Evolutionary conservation across 208 protist genomes (phyloP).

Genomic region (Crithidia mellificae): DNA sequence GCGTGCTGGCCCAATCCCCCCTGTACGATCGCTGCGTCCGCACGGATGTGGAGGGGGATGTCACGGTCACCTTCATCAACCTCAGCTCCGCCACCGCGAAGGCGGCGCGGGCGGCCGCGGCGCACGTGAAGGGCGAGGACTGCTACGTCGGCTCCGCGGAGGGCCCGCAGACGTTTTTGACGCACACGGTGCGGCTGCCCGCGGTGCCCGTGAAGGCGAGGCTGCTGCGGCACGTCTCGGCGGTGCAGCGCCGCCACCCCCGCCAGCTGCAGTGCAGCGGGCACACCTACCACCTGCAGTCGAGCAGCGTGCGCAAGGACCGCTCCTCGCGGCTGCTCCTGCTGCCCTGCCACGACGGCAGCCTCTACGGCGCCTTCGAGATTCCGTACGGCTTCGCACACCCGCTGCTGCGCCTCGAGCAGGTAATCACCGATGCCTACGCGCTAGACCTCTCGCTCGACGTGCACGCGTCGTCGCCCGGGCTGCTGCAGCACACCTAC

Average conservation of each 20-base stretch:
- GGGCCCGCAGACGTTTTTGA: slow-evolving; percentile 42
- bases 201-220: slow-evolving; percentile 29
- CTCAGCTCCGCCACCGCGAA: neutral
- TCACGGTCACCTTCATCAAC: slow-evolving; percentile 34
- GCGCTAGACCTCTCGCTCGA: slow-evolving; percentile 31
- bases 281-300: slow-evolving; percentile 35
- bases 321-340: slow-evolving; percentile 35
- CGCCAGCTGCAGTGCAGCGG: slow-evolving; percentile 35
- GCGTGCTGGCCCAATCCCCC: slow-evolving; percentile 26
- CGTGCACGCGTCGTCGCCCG: slow-evolving; percentile 17
- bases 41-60: slow-evolving; percentile 44
- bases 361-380: slow-evolving; percentile 53
- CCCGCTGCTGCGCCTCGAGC: slow-evolving; percentile 58
- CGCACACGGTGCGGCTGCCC: slow-evolving; percentile 35
- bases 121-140: slow-evolving; percentile 26
- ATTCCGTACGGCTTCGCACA: slow-evolving; percentile 60
- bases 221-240: slow-evolving; percentile 14
- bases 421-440: slow-evolving; percentile 57
- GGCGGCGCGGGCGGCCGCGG: neutral
- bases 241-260: slow-evolving; percentile 26
- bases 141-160: slow-evolving; percentile 34
- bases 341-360: slow-evolving; percentile 64
- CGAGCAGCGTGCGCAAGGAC: slow-evolving; percentile 32
- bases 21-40: slow-evolving; percentile 38
- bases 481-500: slow-evolving; percentile 31